Base-by-base conservation (phyloP, 1,284 basidiomycete species). In the Ceratobasidium sp. region DNA sequence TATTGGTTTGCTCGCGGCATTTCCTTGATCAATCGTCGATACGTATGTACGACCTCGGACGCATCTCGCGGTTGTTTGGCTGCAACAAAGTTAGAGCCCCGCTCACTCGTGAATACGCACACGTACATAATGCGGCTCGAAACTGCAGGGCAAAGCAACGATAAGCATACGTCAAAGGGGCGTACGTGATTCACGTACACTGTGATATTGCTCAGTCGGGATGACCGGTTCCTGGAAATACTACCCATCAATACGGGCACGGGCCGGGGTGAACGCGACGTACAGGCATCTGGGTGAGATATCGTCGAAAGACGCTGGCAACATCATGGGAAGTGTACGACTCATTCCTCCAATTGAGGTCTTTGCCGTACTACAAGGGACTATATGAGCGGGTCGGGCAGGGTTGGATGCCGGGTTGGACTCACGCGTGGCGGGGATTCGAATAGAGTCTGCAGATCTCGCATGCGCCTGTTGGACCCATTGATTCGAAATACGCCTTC, bases 281-380 rank as follows among this genome's bases (percentile, higher is more conserved):
- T 77, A 95, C 95, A 40, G 96, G 95, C 92, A 98, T 94, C 79
- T 92, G 92, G 6, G 96, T 98, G 73, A 99, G 88, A 81, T 95
- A 99, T 82, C 96, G 85, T 73, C 96, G 87, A 79, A 99, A 93
- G 66, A 99, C 94, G 77, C 93, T 96, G 21, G 96, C 96, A 61
- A 97, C 95, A 79, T 99, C 96, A 80, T 99, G 96, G 1, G 95
- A 88, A 40, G 92, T 97, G 81, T 91, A 98, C 23, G 86, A 85
- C 77, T 92, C 88, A 72, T 86, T 83, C 78, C 88, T 89, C 95
- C 96, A 98, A 77, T 96, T 92, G 40, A 99, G 84, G 73, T 90
- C 87, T 80, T 96, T 96, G 75, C 96, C 97, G 78, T 95, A 98
- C 92, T 95, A 77, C 48, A 56, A 42, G 16, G 16, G 64, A 42